phyloP scores from a whole-genome alignment of 2,329 filamentous ascomycete genomes.

The Fusarium sp. region DNA sequence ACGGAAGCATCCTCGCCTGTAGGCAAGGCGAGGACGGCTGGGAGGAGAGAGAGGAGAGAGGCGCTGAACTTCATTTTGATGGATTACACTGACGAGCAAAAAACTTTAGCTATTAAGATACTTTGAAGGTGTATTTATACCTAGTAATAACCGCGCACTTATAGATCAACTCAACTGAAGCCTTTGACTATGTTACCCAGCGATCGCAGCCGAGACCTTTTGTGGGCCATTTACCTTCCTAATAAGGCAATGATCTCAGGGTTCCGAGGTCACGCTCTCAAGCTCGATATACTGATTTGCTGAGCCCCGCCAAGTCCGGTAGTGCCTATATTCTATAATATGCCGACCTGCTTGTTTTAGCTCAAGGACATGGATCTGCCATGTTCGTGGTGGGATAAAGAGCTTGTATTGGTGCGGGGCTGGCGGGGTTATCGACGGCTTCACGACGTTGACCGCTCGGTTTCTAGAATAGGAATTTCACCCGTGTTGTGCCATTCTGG shows the following conservation, averaged over 20 bases:
- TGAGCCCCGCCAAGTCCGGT: not conserved
- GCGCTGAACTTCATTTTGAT: conserved; percentile 49
- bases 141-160: not conserved
- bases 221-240: conserved; percentile 17
- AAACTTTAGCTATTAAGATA: not conserved
- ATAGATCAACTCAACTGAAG: no score
- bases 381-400: conserved; percentile 9
- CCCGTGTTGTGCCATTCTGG: conserved; percentile 4
- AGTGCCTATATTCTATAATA: not conserved
- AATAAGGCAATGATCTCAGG: conserved; percentile 28
- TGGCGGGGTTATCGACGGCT: no score
- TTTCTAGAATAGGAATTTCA: conserved; percentile 16
- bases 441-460: not conserved
- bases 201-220: not conserved
- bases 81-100: not conserved
- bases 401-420: conserved; percentile 34
- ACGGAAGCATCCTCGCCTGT: conserved; percentile 9
- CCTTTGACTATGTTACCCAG: not conserved
- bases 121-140: conserved; percentile 23
- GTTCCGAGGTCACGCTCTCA: conserved; percentile 19
- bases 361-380: conserved; percentile 17
- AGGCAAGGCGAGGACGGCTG: conserved; percentile 42
- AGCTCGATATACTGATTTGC: conserved; percentile 21
- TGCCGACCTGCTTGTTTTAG: conserved; percentile 13
- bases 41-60: conserved; percentile 37